Conservation (phyloP, 2,329 filamentous ascomycete species). For the Aspergillus sp. region DNA sequence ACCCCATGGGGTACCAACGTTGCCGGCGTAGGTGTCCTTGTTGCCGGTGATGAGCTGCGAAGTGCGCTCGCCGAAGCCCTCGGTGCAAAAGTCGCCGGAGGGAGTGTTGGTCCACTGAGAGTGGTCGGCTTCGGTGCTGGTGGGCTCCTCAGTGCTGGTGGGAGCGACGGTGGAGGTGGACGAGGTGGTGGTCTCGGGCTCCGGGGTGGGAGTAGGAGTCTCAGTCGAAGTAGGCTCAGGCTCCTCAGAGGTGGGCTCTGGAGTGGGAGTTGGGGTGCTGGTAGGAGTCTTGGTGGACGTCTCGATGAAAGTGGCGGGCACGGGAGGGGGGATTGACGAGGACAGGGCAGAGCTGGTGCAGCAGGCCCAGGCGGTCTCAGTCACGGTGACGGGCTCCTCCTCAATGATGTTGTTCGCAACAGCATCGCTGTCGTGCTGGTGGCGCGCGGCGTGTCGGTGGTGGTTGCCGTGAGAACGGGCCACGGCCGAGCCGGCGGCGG, state of each 20-base stretch:
- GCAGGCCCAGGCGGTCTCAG: constrained; percentile 10
- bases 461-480: constrained; percentile 29
- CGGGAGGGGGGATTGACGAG: not conserved
- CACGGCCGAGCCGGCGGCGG: constrained; percentile 26
- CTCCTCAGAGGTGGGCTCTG: not conserved
- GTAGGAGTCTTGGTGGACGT: constrained; percentile 9
- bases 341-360: constrained; percentile 6
- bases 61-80: constrained; percentile 35
- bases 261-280: not conserved
- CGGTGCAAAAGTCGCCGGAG: constrained; percentile 18
- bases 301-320: not conserved
- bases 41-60: constrained; percentile 17
- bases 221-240: constrained; percentile 3
- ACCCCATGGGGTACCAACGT: constrained; percentile 40
- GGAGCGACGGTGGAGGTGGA: constrained; percentile 1
- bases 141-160: constrained; percentile 3
- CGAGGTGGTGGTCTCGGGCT: not conserved
- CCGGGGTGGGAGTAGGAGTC: not conserved
- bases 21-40: constrained; percentile 32
- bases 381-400: constrained; percentile 20
- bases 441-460: constrained; percentile 21
- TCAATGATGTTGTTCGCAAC: constrained; percentile 14
- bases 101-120: constrained; percentile 25
- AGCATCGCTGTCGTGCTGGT: constrained; percentile 9
- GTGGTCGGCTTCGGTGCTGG: constrained; percentile 4